Evolutionary conservation across 495 filamentous ascomycete species (phyloP).

Genomic region (Penicillium odoratum): DNA sequence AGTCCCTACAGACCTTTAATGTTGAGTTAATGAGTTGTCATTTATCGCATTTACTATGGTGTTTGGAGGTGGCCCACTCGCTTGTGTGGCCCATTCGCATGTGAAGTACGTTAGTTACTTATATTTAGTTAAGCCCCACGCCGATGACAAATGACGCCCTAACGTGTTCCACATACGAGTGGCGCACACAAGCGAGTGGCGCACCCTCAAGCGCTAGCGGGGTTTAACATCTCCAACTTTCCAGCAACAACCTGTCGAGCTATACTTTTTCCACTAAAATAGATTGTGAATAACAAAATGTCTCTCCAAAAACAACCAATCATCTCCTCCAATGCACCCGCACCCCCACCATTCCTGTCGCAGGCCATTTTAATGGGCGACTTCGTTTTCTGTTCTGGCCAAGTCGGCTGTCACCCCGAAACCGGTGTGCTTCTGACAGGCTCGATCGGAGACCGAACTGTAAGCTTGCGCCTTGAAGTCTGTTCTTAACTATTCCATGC

Average conservation of each 20-base stretch:
- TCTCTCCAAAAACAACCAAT: conserved; percentile 24
- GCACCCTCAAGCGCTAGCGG: no score
- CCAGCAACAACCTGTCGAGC: no score
- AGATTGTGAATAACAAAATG: conserved; percentile 1
- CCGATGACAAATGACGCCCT: background rate
- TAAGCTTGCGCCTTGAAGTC: conserved; percentile 23
- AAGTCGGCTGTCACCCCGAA: conserved; percentile 50
- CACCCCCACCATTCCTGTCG: conserved; percentile 44
- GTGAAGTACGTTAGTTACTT: no score
- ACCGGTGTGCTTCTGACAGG: conserved; percentile 53
- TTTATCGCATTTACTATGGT: no score
- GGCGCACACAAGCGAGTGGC: no score
- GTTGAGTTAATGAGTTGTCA: no score
- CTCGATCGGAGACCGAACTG: conserved; percentile 54
- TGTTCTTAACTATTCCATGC: background rate
- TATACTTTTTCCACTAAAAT: no score
- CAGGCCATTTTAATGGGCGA: conserved; percentile 46
- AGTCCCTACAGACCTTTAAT: no score
- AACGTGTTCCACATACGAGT: no score
- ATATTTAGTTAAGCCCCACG: background rate
- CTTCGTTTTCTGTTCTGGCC: conserved; percentile 47
- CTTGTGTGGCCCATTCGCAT: no score
- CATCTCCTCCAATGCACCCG: conserved; percentile 36
- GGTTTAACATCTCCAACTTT: background rate
- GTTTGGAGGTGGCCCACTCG: no score